These are phyloP conservation scores for Lithospermum erythrorhizon DNA, from an alignment of 257 asterid species.

Conservation along the genomic window DNA sequence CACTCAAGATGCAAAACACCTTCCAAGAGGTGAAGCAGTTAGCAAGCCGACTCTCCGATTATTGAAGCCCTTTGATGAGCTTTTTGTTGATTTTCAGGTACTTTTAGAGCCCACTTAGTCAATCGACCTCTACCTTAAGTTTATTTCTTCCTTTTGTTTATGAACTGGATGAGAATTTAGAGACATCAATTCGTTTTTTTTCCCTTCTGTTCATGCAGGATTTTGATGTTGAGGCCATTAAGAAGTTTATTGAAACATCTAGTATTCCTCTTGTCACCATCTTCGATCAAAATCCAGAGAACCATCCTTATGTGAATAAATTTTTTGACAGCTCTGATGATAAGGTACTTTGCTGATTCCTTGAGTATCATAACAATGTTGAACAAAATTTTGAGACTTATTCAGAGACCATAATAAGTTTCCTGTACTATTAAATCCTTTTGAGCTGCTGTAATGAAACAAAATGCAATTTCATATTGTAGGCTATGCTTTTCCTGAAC, in stretches of 20 bases:
- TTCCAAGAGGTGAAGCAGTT: slow-evolving; percentile 57
- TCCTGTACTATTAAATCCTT: not conserved
- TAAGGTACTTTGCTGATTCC: slow-evolving; percentile 35
- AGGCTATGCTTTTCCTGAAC: slow-evolving; percentile 72
- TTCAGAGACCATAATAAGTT: not conserved
- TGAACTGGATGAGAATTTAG: not conserved
- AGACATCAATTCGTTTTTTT: not conserved
- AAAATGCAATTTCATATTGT: slow-evolving; percentile 2
- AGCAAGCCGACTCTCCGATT: slow-evolving; percentile 64
- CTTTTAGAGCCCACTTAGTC: not conserved
- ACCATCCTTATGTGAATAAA: slow-evolving; percentile 41
- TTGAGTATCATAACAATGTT: not conserved
- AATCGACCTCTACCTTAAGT: not conserved
- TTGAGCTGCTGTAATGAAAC: not conserved
- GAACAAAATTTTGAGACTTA: not conserved
- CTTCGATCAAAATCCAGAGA: slow-evolving; percentile 44
- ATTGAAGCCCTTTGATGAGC: slow-evolving; percentile 79
- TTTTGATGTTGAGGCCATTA: slow-evolving; percentile 44
- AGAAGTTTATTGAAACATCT: slow-evolving; percentile 48
- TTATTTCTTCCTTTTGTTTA: not conserved
- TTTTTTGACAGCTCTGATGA: slow-evolving; percentile 36
- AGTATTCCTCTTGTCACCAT: slow-evolving; percentile 46
- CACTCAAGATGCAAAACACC: slow-evolving; percentile 57
- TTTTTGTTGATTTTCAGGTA: slow-evolving; percentile 59
- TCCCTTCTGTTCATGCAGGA: slow-evolving; percentile 36